Conservation (phyloP, 805 yeast genomes). For the Metschnikowia peoriensis region DNA sequence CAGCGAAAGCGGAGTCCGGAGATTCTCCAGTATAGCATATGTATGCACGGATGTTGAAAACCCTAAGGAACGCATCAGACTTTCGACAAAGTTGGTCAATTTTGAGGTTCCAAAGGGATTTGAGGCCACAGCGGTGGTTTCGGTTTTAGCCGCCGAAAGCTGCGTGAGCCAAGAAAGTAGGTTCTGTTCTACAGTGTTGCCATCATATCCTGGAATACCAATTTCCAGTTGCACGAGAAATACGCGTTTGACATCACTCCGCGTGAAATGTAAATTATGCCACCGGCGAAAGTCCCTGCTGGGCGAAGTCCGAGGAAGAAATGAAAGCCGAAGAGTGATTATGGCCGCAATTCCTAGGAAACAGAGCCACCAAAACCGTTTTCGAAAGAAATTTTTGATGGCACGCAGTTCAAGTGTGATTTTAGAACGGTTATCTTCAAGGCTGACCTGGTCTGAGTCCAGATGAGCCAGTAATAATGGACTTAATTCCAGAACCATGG, state of each 20-base stretch:
- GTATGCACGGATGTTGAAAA: constrained; percentile 20
- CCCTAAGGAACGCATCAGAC: constrained; percentile 28
- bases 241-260: constrained; percentile 65
- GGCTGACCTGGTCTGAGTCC: not conserved
- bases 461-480: constrained; percentile 1
- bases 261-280: constrained; percentile 64
- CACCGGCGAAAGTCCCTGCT: constrained; percentile 76
- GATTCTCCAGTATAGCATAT: constrained; percentile 12
- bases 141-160: constrained; percentile 24
- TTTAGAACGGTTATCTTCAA: constrained; percentile 5
- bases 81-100: constrained; percentile 25
- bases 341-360: constrained; percentile 51
- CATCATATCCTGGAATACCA: constrained; percentile 15
- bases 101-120: constrained; percentile 22
- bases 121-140: constrained; percentile 22
- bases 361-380: constrained; percentile 45
- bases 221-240: constrained; percentile 38
- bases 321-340: constrained; percentile 60
- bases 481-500: constrained; percentile 8
- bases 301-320: constrained; percentile 81
- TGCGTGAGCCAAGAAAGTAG: constrained; percentile 28
- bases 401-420: constrained; percentile 9
- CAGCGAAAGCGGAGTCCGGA: constrained; percentile 27
- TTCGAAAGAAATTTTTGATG: not conserved
- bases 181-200: constrained; percentile 25